phyloP scores from a whole-genome alignment of 2,329 filamentous ascomycete species.

The Clonostachys chloroleuca region DNA sequence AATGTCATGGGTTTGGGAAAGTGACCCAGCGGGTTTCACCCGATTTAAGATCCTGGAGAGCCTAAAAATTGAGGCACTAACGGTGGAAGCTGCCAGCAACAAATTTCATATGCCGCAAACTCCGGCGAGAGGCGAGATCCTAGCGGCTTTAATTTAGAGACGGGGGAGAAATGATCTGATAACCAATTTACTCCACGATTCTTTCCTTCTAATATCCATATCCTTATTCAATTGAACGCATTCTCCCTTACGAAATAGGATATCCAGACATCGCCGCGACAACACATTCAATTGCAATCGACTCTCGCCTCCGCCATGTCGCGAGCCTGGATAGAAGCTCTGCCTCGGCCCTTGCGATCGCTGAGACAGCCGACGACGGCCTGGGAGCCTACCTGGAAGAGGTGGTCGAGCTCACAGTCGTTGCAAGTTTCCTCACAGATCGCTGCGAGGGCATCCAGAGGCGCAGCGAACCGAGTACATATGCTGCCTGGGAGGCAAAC shows the following conservation, averaged over 20 bases:
- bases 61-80: too few relatives aligned
- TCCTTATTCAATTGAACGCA: not conserved
- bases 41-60: too few relatives aligned
- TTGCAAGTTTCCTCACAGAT: not conserved
- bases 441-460: constrained; percentile 8
- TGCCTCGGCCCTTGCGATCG: constrained; percentile 6
- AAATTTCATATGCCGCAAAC: too few relatives aligned
- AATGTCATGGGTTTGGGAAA: too few relatives aligned
- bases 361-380: constrained; percentile 11
- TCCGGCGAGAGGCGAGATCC: too few relatives aligned
- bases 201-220: too few relatives aligned
- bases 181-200: too few relatives aligned
- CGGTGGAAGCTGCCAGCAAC: too few relatives aligned
- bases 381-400: constrained; percentile 19
- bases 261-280: not conserved
- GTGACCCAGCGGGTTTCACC: too few relatives aligned
- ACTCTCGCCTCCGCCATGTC: not conserved
- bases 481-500: constrained; percentile 9
- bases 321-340: not conserved
- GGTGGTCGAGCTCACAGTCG: constrained; percentile 16
- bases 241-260: not conserved
- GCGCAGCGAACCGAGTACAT: constrained; percentile 7
- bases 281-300: not conserved
- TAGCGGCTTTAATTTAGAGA: too few relatives aligned
- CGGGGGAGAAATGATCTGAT: too few relatives aligned